These are phyloP conservation scores for Rossbeevera mucosa DNA, from an alignment of 768 basidiomycete genomes.

Conservation along the genomic window DNA sequence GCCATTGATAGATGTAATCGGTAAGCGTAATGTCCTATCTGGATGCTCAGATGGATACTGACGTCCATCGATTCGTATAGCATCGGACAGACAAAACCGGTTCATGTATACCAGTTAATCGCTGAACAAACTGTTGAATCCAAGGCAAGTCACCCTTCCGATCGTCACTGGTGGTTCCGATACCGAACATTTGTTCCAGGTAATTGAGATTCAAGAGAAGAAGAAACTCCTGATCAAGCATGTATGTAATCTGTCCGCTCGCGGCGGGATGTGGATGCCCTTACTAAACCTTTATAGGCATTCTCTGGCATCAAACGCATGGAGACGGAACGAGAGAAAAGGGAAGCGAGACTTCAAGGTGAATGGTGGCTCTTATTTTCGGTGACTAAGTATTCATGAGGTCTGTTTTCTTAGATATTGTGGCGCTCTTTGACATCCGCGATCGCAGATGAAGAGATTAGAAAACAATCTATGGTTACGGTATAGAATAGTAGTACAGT, in stretches of 20 bases:
- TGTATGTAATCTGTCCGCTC: constrained; percentile 33
- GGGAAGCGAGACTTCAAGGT: constrained; percentile 82
- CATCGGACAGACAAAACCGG: constrained; percentile 79
- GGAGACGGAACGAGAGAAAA: constrained; percentile 71
- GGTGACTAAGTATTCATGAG: background rate
- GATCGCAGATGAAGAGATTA: constrained; percentile 7
- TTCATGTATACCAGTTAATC: constrained; percentile 86
- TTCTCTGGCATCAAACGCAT: constrained; percentile 78
- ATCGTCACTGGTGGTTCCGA: background rate
- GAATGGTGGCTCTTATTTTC: constrained; percentile 9
- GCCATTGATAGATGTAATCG: constrained; percentile 79
- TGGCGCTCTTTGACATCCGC: constrained; percentile 52
- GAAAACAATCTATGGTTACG: background rate
- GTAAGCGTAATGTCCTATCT: constrained; percentile 24
- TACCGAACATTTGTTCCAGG: constrained; percentile 32
- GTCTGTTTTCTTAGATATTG: constrained; percentile 42
- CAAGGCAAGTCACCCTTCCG: constrained; percentile 45
- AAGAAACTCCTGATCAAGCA: constrained; percentile 79
- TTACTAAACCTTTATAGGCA: constrained; percentile 44
- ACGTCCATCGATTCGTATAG: constrained; percentile 22
- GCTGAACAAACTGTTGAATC: constrained; percentile 87
- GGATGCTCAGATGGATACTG: background rate
- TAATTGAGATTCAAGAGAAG: constrained; percentile 80
- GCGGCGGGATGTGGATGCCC: background rate
- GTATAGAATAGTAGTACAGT: no score